phyloP scores from a whole-genome alignment of 208 protist genomes.

The Naegleria lovaniensis region DNA sequence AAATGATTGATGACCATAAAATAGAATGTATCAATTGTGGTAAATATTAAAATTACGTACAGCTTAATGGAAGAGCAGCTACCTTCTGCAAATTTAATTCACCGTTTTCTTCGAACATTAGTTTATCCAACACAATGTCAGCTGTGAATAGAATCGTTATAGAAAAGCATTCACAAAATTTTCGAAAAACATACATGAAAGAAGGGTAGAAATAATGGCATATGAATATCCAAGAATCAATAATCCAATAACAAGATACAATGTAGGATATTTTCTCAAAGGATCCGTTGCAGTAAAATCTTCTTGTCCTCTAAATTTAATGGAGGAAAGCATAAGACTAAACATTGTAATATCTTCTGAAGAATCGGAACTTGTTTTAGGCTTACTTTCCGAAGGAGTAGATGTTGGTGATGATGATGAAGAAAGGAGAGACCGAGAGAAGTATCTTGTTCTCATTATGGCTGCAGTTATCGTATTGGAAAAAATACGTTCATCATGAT shows the following conservation, averaged over 20 bases:
- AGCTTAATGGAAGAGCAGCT: neutral
- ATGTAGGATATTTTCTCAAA: neutral
- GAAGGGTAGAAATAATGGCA: neutral
- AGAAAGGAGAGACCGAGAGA: neutral
- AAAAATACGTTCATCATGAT: no score
- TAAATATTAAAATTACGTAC: neutral
- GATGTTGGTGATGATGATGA: neutral
- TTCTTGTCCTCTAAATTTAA: slow-evolving; percentile 2
- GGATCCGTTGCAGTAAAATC: neutral
- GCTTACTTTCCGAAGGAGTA: no score
- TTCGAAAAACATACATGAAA: neutral
- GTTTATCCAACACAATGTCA: neutral
- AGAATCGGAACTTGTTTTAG: no score
- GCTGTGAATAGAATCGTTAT: neutral
- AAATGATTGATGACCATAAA: no score
- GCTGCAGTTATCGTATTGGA: no score
- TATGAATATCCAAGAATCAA: neutral
- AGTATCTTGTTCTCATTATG: no score
- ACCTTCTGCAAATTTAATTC: neutral
- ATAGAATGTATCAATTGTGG: neutral
- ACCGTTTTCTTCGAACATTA: neutral
- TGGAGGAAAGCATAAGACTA: neutral
- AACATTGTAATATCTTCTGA: no score
- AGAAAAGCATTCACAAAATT: neutral
- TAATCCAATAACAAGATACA: neutral